Evolutionary conservation across 345 rosid genomes (phyloP), one percentile per base, ranked within the genome.

Genomic region (Litchi chinensis): DNA sequence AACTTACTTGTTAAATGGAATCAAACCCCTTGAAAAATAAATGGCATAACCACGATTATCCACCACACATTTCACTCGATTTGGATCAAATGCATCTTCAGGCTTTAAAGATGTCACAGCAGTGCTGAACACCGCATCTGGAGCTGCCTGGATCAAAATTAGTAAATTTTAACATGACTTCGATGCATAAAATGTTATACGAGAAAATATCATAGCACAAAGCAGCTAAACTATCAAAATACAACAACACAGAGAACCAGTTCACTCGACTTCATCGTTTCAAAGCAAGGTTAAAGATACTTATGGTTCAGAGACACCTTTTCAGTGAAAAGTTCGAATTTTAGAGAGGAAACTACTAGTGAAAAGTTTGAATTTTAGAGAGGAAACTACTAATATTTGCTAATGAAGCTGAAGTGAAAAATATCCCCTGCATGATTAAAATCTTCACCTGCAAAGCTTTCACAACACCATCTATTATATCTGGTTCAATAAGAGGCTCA

Each of bases 111-210:
- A 85, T 44, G 98, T 91, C 75, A 89, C 99, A 1, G 98, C 97
- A 80, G 98, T 94, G 87, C 99, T 96, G 86, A 96, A 94, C 81
- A 96, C 99, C 26, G 98, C 98, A 91, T 96, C 95, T 21, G 97
- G 98, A 37, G 98, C 86, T 70, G 82, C 90, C 98, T 96, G 83
- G 73, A 84, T 62, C 68, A 54, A 28, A 66, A 65, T 24, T 21
- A 71, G 52, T 50, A 28, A 71, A 54, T 50, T 76, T 71, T 68
- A 68, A 63, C 57, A 39, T 44, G 26, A 65, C 40, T n/a, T 66
- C 12, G 22, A 76, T 5, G 62, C 9, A 75, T 43, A 75, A 26
- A 19, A 28, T 26, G 26, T 16, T 24, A 43, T 21, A 28, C 10
- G 37, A 63, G 5, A 46, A 22, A 12, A 13, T 43, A 62, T 8